Conservation (phyloP, 352 stramenopile species). For the Blastocystis sp. region DNA sequence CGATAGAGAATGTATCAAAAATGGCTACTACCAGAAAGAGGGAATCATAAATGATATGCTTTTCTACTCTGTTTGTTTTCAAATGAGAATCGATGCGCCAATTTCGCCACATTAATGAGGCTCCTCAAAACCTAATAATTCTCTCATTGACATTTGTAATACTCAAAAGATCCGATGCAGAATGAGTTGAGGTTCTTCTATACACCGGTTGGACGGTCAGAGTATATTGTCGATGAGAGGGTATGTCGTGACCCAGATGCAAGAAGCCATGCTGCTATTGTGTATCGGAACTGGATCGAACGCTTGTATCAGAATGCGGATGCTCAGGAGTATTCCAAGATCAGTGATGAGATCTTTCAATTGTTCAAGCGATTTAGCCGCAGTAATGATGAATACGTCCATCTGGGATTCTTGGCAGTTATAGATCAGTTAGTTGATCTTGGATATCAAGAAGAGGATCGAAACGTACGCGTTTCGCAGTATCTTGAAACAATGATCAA, state of each 20-base stretch:
- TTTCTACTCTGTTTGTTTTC: constrained; percentile 14
- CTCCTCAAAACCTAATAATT: too few species aligned
- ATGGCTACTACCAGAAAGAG: constrained; percentile 33
- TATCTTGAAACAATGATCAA: constrained; percentile 45
- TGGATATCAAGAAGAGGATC: constrained; percentile 67
- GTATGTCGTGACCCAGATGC: not conserved
- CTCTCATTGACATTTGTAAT: too few species aligned
- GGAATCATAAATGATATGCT: constrained; percentile 65
- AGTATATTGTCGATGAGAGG: constrained; percentile 36
- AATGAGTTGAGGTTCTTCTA: constrained; percentile 39
- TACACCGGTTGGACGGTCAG: not conserved
- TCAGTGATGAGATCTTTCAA: constrained; percentile 44
- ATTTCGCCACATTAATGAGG: too few species aligned
- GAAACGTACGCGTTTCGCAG: constrained; percentile 47
- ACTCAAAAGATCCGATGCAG: not conserved
- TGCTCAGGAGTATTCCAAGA: constrained; percentile 54
- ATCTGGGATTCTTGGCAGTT: constrained; percentile 41
- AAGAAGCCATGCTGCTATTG: not conserved
- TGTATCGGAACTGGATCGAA: constrained; percentile 49
- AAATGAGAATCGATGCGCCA: not conserved
- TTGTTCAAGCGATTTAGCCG: constrained; percentile 18
- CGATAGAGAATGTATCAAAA: constrained; percentile 15
- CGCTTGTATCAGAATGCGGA: constrained; percentile 54
- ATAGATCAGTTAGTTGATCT: constrained; percentile 66
- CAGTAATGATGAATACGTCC: not conserved